Conservation (phyloP, 192 early-diverging fungal genomes). For the Coemansia sp. region DNA sequence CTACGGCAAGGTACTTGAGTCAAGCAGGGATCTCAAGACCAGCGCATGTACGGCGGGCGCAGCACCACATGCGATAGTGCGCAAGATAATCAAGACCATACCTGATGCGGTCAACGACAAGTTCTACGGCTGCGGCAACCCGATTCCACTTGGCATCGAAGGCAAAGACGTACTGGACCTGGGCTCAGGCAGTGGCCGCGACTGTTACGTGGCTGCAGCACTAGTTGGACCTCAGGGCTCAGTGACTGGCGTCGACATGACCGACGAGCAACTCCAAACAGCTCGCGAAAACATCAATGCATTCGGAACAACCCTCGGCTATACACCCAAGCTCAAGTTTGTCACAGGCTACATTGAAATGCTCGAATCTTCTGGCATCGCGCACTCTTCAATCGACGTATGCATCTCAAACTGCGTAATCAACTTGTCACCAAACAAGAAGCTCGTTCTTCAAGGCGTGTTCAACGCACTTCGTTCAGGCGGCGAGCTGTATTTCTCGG, state of each 20-base stretch:
- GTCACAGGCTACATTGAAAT: conserved; percentile 51
- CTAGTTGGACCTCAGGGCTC: conserved; percentile 45
- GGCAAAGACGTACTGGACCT: conserved; percentile 50
- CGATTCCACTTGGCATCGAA: conserved; percentile 48
- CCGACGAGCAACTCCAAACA: conserved; percentile 50
- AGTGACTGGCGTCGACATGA: conserved; percentile 56
- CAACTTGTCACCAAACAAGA: conserved; percentile 54
- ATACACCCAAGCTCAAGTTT: conserved; percentile 41
- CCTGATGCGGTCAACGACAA: conserved; percentile 37
- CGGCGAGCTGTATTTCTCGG: conserved; percentile 50
- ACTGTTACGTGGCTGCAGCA: conserved; percentile 54
- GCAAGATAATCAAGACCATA: conserved; percentile 41
- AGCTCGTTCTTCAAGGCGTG: conserved; percentile 39
- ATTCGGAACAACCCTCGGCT: conserved; percentile 36
- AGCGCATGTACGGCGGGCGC: conserved; percentile 25
- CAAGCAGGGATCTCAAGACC: conserved; percentile 32
- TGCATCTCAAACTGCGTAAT: conserved; percentile 53
- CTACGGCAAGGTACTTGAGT: conserved; percentile 36
- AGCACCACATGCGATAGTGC: conserved; percentile 27
- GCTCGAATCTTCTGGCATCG: conserved; percentile 21
- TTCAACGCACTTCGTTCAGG: conserved; percentile 33
- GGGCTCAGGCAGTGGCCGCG: conserved; percentile 51
- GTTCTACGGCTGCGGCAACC: conserved; percentile 53
- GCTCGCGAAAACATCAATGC: conserved; percentile 29
- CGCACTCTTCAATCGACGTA: conserved; percentile 32